phyloP scores from a whole-genome alignment of 768 basidiomycete species.

The Kwoniella europaea region DNA sequence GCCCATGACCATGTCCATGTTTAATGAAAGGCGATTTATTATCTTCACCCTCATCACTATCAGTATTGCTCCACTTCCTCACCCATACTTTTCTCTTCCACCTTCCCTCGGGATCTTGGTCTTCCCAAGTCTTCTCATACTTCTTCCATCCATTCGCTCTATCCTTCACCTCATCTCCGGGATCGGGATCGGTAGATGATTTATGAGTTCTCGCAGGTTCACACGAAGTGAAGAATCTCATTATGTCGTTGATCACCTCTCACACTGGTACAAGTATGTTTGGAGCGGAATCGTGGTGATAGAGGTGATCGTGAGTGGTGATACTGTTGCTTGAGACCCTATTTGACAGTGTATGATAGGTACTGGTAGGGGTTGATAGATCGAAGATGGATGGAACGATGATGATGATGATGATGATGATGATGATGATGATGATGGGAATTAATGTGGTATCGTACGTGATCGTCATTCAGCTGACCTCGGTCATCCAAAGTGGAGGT shows the following conservation, averaged over 20 bases:
- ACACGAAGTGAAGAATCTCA: constrained; percentile 6
- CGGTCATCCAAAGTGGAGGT: background rate
- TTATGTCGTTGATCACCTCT: background rate
- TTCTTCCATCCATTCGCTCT: background rate
- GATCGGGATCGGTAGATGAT: background rate
- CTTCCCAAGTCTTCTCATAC: constrained; percentile 9
- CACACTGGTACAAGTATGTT: too few species aligned
- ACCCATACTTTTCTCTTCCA: constrained; percentile 7
- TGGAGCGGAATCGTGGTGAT: too few species aligned
- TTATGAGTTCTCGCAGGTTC: background rate
- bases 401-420: too few species aligned
- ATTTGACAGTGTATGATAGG: too few species aligned
- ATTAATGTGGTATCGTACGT: background rate
- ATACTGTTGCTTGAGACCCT: too few species aligned
- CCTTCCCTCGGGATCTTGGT: constrained; percentile 12
- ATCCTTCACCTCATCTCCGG: background rate
- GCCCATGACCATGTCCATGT: background rate
- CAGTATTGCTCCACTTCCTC: constrained; percentile 3
- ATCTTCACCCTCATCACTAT: background rate
- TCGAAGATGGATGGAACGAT: background rate
- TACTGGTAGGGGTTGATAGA: background rate
- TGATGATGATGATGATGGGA: background rate
- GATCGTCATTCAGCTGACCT: background rate
- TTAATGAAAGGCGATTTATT: background rate
- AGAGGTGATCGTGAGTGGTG: too few species aligned